Base-by-base conservation (phyloP, 345 rosid genomes). In the Lepidium africanum region DNA sequence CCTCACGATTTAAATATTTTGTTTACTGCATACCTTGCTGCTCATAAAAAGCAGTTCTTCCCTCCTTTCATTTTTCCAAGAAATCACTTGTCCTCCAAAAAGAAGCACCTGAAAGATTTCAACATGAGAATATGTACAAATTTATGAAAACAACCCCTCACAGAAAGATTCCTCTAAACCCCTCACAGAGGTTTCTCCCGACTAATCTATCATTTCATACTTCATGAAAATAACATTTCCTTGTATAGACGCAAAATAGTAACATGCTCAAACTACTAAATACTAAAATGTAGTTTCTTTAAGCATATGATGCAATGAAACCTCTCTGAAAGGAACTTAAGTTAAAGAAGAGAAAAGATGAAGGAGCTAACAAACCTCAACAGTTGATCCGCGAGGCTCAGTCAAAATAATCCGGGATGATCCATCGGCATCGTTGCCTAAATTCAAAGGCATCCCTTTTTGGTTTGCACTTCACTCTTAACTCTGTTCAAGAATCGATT, bases 1-100 rank as follows among this genome's bases (percentile, higher is more conserved):
- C n/a, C 14, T 10, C 2, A 41, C 3, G 3, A 25, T 9, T 5
- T 14, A n/a, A 14, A 14, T 42, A 0, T 10, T 6, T 9, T 2
- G 59, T 10, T 5, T 0, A 14, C 0, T 6, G 6, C 25, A 64
- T 67, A 92, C 98, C 93, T 92, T 92, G 78, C 78, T 86, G 84
- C 95, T 92, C 87, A 77, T 81, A 64, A 69, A 92, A 68, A 92
- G 96, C 41, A 92, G 73, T 63, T 89, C 96, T 76, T 92, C 96
- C 67, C 91, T 81, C 68, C 90, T 74, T 59, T 87, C 91, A 60
- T 87, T 92, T 79, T 92, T 92, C 98, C 98, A 92, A 19, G 98
- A 92, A 78, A 92, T 80, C 14, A 92, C 91, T 71, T 89, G 98
- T 49, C 96, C 98, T 7, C 98, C 98, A 63, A 79, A 80, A 3